Evolutionary conservation across 2,329 filamentous ascomycete genomes (phyloP).

Genomic region (Aspergillus jensenii): DNA sequence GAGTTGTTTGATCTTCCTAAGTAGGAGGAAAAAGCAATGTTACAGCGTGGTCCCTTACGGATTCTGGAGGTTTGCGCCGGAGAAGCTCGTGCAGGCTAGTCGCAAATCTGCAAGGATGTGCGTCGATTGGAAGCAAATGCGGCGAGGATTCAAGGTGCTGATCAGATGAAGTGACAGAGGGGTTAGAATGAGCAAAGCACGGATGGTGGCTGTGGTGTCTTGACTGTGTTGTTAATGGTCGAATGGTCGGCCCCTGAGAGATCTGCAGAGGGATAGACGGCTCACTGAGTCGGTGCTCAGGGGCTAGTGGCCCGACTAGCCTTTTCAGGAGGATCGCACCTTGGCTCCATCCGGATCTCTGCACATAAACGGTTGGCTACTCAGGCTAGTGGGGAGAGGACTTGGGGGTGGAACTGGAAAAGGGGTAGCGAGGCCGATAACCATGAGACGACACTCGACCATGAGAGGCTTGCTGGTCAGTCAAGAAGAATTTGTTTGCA

Average conservation of each 20-base stretch:
- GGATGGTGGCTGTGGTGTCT: not conserved
- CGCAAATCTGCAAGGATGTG: conserved; percentile 1
- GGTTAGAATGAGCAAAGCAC: not conserved
- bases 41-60: too few species aligned
- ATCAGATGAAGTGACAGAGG: not conserved
- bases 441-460: not conserved
- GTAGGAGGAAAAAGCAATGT: not conserved
- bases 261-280: conserved; percentile 7
- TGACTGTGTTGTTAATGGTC: not conserved
- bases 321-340: not conserved
- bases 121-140: conserved; percentile 4
- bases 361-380: conserved; percentile 7
- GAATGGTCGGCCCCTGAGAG: conserved; percentile 1
- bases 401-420: conserved; percentile 9
- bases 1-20: too few species aligned
- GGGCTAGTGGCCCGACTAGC: conserved; percentile 1
- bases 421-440: conserved; percentile 2
- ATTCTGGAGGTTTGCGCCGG: not conserved
- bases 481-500: not conserved
- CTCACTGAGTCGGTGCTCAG: conserved; percentile 3
- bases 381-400: not conserved
- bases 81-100: not conserved
- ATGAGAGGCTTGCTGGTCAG: not conserved
- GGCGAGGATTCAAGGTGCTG: not conserved
- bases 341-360: conserved; percentile 7